Evolutionary conservation across 2,329 filamentous ascomycete species (phyloP), one percentile per base, ranked within the genome.

Genomic region (Ascochyta lentis): DNA sequence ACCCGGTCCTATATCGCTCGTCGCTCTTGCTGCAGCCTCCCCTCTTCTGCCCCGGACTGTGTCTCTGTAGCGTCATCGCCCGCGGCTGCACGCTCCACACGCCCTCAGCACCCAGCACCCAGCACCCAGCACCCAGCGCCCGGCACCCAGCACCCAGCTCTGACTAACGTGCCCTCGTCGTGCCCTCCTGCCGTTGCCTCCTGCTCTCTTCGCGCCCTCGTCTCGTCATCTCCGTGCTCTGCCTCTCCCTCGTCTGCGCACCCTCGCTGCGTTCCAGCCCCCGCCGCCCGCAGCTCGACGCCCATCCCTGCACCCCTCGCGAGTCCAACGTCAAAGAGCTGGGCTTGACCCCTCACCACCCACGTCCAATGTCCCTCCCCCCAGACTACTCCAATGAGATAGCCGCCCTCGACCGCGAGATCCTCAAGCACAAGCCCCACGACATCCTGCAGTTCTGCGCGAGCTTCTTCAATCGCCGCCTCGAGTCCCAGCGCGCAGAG

Each of bases 361-460:
- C 34, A 41, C 56, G 59, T 66, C 68, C 68, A 65, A 77, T 77
- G 74, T 76, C 74, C 65, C 72, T 76, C 63, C 73, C 74, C 57
- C 66, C 73, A 66, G 73, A 76, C 68, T 77, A 76, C 68, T 79
- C 81, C 74, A 80, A 84, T 76, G 84, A 87, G 76, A 85, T 88
- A 77, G 80, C 86, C 75, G 80, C 81, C 69, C 84, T 89, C 74
- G 84, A 85, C 71, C 81, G 81, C 76, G 81, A 88, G 75, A 76
- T 89, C 65, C 78, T 81, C 64, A 82, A 83, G 69, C 75, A 81
- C 65, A 80, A 84, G 60, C 86, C 87, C 47, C 67, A 79, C 73
- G 87, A 91, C 79, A 81, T 87, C 71, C 81, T 89, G 65, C 87
- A 90, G 75, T 88, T 87, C 80, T 89, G 86, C 78, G 83, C 85